A percentile compares a stretch with the other conserved stretches of the same genome.
Evolutionary conservation across 768 basidiomycete species (phyloP).

Genomic region (Pleurotus pulmonarius): DNA sequence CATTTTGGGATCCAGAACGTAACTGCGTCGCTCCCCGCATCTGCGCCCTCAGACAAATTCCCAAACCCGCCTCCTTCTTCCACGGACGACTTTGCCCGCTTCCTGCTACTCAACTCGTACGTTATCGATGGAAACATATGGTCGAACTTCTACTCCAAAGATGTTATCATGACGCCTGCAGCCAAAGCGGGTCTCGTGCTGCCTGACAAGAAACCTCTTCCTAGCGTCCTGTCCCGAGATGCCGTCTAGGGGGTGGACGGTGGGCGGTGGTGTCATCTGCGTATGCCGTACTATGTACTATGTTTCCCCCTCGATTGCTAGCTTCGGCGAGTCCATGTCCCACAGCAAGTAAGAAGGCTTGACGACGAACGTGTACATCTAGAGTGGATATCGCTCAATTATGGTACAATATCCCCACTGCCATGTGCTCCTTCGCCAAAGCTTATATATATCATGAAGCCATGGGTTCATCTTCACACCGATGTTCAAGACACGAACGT

Average conservation of each 20-base stretch:
- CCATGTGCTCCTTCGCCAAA: neutral
- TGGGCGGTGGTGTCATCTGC: neutral
- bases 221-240: slow-evolving; percentile 34
- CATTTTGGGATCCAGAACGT: slow-evolving; percentile 39
- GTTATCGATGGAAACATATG: slow-evolving; percentile 37
- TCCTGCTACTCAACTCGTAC: slow-evolving; percentile 37
- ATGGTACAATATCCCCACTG: neutral
- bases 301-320: neutral
- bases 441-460: neutral
- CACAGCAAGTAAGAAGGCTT: no score
- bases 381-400: no score
- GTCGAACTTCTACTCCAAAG: slow-evolving; percentile 40
- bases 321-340: no score
- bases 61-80: slow-evolving; percentile 11
- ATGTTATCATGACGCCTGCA: slow-evolving; percentile 36
- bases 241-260: slow-evolving; percentile 12
- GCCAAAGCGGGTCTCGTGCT: slow-evolving; percentile 39
- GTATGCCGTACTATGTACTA: neutral
- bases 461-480: neutral
- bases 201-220: slow-evolving; percentile 40
- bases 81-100: slow-evolving; percentile 27
- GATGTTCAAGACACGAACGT: neutral
- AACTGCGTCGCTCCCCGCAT: neutral
- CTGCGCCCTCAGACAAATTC: neutral
- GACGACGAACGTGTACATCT: no score